phyloP scores from a whole-genome alignment of 495 filamentous ascomycete species.

The Acidiella bohemica region DNA sequence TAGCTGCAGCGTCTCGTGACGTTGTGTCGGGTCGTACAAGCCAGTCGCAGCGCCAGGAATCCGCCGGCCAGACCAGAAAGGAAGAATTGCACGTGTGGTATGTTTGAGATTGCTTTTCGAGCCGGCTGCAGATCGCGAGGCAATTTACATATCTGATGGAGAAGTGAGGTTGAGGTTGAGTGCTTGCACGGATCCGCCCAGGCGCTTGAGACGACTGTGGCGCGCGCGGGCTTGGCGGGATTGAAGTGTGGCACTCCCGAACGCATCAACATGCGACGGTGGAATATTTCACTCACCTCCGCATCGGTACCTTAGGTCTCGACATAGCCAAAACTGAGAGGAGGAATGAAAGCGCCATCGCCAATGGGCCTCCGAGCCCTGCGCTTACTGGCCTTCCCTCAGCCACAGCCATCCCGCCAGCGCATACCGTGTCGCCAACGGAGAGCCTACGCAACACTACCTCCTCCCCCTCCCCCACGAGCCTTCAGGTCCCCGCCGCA shows the following conservation, averaged over 20 bases:
- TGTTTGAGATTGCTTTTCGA: too few relatives aligned
- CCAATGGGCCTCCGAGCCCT: conserved; percentile 9
- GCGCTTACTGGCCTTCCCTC: conserved; percentile 7
- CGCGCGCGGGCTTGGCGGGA: background rate
- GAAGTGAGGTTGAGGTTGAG: background rate
- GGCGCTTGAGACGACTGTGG: too few relatives aligned
- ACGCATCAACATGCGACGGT: background rate
- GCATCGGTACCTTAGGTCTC: too few relatives aligned
- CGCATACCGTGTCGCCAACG: background rate
- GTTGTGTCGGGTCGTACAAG: background rate
- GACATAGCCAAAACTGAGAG: too few relatives aligned
- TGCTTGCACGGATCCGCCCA: too few relatives aligned
- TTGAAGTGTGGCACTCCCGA: conserved; percentile 5
- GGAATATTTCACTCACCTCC: background rate
- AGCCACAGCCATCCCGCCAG: background rate
- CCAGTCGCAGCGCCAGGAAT: too few relatives aligned
- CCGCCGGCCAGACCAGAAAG: too few relatives aligned
- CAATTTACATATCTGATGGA: background rate
- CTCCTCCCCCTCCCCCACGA: background rate
- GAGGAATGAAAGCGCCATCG: conserved; percentile 16
- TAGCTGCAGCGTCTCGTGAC: conserved; percentile 1
- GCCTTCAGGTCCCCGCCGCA: background rate
- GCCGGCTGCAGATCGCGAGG: background rate
- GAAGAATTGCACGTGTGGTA: too few relatives aligned
- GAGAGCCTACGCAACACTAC: conserved; percentile 3